Percentiles rank a stretch among this genome's conserved stretches.
Conservation (phyloP, 2,329 filamentous ascomycete genomes). For the Apiospora arundinis region DNA sequence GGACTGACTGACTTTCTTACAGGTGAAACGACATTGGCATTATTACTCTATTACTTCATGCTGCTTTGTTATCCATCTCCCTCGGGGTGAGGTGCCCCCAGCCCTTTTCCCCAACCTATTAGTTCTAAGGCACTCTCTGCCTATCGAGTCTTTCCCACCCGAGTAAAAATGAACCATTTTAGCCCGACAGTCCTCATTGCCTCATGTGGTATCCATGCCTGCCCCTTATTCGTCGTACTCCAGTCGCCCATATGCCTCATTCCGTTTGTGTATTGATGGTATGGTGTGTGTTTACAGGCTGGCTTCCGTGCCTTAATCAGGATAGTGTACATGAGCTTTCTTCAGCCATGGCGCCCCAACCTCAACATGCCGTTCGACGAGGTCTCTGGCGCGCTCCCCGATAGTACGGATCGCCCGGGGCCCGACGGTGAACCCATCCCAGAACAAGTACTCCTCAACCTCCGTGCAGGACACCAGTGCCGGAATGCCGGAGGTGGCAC, state of each 20-base stretch:
- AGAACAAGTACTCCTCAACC: constrained; percentile 58
- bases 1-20: not conserved
- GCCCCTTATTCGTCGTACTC: not conserved
- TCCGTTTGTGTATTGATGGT: not conserved
- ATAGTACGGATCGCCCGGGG: constrained; percentile 43
- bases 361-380: not conserved
- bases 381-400: constrained; percentile 35
- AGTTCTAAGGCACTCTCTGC: not conserved
- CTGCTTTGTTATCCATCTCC: not conserved
- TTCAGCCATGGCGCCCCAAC: constrained; percentile 1
- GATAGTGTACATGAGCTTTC: constrained; percentile 3
- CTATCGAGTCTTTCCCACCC: not conserved
- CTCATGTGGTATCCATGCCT: not conserved
- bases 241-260: not conserved
- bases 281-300: not conserved
- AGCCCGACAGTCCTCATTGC: not conserved
- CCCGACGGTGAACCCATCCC: constrained; percentile 55
- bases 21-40: not conserved
- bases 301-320: not conserved
- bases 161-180: not conserved
- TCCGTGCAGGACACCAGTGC: constrained; percentile 44
- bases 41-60: not conserved
- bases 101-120: not conserved
- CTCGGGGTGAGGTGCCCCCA: not conserved
- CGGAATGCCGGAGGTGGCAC: constrained; percentile 30